Conservation (phyloP, 352 stramenopile species). For the Pythium pectinolyticum region DNA sequence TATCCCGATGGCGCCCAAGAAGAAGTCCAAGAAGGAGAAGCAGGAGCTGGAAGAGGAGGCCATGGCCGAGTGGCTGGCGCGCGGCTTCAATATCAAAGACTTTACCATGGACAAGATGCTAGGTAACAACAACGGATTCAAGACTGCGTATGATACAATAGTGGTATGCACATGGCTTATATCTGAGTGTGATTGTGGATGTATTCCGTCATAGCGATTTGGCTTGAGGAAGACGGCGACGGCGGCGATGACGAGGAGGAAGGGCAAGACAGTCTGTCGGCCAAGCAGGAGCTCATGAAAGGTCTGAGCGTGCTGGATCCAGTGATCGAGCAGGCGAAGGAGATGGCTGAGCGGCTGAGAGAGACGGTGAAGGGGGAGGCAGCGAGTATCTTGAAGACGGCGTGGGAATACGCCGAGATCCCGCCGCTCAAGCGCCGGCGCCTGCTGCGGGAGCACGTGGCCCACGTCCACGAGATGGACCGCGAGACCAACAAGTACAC, state of each 20-base stretch:
- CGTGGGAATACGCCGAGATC: constrained; percentile 58
- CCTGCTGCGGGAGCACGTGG: constrained; percentile 60
- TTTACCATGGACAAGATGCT: constrained; percentile 83
- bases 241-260: constrained; percentile 45
- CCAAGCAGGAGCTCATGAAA: constrained; percentile 68
- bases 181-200: neutral
- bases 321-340: constrained; percentile 47
- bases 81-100: constrained; percentile 54
- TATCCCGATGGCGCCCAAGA: constrained; percentile 22
- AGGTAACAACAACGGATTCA: constrained; percentile 38
- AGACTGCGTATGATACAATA: neutral
- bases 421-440: constrained; percentile 51
- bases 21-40: constrained; percentile 28
- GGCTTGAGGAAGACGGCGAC: constrained; percentile 61
- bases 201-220: constrained; percentile 56
- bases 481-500: constrained; percentile 56
- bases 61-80: constrained; percentile 69
- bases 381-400: constrained; percentile 41
- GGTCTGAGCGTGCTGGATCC: constrained; percentile 49
- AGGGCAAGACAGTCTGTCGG: constrained; percentile 35
- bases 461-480: constrained; percentile 63
- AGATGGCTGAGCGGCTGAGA: constrained; percentile 36
- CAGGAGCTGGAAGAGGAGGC: constrained; percentile 71
- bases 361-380: constrained; percentile 42
- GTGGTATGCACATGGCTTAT: neutral